phyloP scores from a whole-genome alignment of 2,329 filamentous ascomycete genomes.

The Pseudocercospora ulei region DNA sequence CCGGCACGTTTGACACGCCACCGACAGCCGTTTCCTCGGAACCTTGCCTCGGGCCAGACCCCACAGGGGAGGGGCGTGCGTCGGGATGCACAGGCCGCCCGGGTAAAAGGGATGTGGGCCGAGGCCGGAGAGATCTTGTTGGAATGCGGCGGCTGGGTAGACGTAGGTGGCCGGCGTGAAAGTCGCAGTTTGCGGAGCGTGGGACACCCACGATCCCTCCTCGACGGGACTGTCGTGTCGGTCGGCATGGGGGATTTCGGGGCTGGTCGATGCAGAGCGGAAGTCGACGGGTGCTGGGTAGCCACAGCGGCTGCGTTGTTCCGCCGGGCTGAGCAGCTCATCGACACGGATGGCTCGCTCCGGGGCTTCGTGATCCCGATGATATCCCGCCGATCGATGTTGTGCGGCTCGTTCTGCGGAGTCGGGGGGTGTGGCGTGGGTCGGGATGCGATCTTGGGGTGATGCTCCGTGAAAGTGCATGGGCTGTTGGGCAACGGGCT shows the following conservation, averaged over 20 bases:
- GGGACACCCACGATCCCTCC: not conserved
- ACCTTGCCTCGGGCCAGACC: conserved; percentile 16
- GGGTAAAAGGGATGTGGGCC: conserved; percentile 7
- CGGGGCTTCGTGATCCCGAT: not conserved
- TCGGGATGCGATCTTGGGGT: not conserved
- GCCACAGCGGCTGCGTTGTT: not conserved
- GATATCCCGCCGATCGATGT: not conserved
- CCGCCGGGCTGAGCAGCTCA: conserved; percentile 1
- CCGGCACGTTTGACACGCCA: conserved; percentile 13
- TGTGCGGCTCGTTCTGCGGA: not conserved
- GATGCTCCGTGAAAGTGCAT: not conserved
- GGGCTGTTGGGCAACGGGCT: not conserved
- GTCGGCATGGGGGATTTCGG: not conserved
- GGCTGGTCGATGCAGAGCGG: not conserved
- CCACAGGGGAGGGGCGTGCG: conserved; percentile 8
- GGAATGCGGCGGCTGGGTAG: conserved; percentile 14
- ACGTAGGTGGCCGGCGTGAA: conserved; percentile 15
- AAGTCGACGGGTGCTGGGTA: not conserved
- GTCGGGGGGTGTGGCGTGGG: not conserved
- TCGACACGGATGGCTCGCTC: conserved; percentile 3
- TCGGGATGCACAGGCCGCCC: conserved; percentile 14
- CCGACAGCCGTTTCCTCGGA: conserved; percentile 17
- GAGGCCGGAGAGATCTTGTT: conserved; percentile 11
- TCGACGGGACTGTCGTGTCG: conserved; percentile 6
- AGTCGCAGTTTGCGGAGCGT: not conserved